Evolutionary conservation across 805 yeast species (phyloP).

Genomic region (Pichia eremophila): DNA sequence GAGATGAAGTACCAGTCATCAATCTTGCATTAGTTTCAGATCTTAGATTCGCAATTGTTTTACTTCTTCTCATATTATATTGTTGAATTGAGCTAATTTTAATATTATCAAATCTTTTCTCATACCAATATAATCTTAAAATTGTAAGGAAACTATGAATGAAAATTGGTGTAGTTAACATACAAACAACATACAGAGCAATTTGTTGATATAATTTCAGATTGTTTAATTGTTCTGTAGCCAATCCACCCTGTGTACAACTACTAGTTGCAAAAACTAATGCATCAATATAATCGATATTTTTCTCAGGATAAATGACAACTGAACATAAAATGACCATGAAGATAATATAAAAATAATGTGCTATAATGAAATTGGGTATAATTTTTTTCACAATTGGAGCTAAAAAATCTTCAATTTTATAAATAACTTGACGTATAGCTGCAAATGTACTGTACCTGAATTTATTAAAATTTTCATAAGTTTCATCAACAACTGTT

Average conservation of each 20-base stretch:
- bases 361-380: slow-evolving; percentile 55
- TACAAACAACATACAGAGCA: slow-evolving; percentile 49
- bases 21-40: slow-evolving; percentile 22
- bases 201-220: slow-evolving; percentile 74
- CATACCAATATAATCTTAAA: slow-evolving; percentile 81
- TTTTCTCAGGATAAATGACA: slow-evolving; percentile 64
- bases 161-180: slow-evolving; percentile 76
- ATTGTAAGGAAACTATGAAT: slow-evolving; percentile 74
- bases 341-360: slow-evolving; percentile 58
- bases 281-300: slow-evolving; percentile 64
- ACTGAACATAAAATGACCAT: slow-evolving; percentile 62
- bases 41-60: slow-evolving; percentile 49
- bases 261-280: slow-evolving; percentile 71
- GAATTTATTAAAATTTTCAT: slow-evolving; percentile 11
- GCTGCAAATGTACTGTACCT: slow-evolving; percentile 20
- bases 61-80: slow-evolving; percentile 73
- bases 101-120: slow-evolving; percentile 76
- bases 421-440: slow-evolving; percentile 30
- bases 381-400: slow-evolving; percentile 34
- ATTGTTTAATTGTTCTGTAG: slow-evolving; percentile 61
- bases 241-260: slow-evolving; percentile 86
- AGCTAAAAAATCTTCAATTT: slow-evolving; percentile 26
- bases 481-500: slow-evolving; percentile 7
- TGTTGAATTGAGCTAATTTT: slow-evolving; percentile 68
- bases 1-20: slow-evolving; percentile 2